These are phyloP conservation scores for Boletus rubescentipes DNA, from an alignment of 768 basidiomycete species.

Conservation along the genomic window DNA sequence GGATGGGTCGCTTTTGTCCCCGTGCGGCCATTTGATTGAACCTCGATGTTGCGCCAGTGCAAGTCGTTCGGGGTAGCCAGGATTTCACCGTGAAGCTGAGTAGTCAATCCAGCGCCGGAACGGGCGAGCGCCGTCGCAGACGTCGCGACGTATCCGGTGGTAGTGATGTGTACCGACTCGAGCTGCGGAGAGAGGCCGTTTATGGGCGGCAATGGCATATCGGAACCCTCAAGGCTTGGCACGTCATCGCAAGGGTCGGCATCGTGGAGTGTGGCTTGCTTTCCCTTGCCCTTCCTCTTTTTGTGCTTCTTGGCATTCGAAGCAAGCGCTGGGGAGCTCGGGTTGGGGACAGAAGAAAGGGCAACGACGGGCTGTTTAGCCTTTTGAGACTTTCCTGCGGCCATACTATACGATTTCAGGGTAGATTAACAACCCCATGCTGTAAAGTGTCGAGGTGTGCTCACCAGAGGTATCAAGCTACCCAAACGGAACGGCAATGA, in stretches of 20 bases:
- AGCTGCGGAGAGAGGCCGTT: conserved; percentile 46
- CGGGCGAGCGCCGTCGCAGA: conserved; percentile 34
- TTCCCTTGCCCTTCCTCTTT: conserved; percentile 47
- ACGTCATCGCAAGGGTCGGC: conserved; percentile 26
- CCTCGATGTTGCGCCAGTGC: conserved; percentile 44
- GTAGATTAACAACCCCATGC: conserved; percentile 17
- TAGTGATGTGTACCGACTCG: conserved; percentile 47
- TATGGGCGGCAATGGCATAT: conserved; percentile 16
- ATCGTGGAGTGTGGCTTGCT: conserved; percentile 14
- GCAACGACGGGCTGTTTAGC: conserved; percentile 15
- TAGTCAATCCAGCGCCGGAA: conserved; percentile 31
- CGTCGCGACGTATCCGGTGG: conserved; percentile 43
- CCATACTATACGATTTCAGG: conserved; percentile 25
- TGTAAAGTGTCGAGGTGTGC: neutral
- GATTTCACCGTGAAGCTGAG: conserved; percentile 55
- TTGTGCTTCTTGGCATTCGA: conserved; percentile 40
- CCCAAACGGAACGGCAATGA: neutral
- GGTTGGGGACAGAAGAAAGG: conserved; percentile 6
- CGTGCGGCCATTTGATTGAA: conserved; percentile 26
- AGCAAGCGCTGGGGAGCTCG: conserved; percentile 9
- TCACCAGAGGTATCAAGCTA: conserved; percentile 16
- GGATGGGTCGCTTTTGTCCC: conserved; percentile 25
- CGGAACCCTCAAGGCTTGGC: conserved; percentile 23
- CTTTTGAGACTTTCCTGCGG: conserved; percentile 29
- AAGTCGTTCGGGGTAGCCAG: conserved; percentile 61